Base-by-base conservation (phyloP, 2,329 filamentous ascomycete species). In the Knufia fluminis region DNA sequence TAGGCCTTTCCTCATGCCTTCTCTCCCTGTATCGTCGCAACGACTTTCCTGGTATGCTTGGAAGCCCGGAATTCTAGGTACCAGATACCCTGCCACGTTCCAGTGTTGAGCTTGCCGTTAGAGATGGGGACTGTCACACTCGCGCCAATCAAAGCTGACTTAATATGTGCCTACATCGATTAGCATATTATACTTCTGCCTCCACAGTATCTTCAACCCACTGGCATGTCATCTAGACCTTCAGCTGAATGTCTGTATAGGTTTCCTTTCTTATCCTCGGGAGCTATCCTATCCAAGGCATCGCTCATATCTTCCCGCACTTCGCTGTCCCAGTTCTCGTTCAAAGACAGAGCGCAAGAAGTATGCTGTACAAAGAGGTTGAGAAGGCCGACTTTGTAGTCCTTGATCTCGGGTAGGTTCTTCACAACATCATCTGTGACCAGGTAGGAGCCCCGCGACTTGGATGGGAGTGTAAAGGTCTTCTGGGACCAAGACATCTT, bases 281-380 rank as follows among this genome's bases (percentile, higher is more conserved):
- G 89, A 36, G 84, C 92, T 61, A 98, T 85, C 39, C 89, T 76
- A 67, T 98, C 91, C 57, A 98, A 73, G 41, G 91, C 88, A 71
- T 96, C 88, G 62, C 80, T 88, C 91, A 97, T 95, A 68, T 98
- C 89, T 35, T 77, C 78, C 51, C 89, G 78, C n/a, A 98, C 92
- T 69, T 94, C 87, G 40, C 72, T 68, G 63, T 90, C 87, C 72
- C 73, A 84, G 71, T 97, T 97, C 76, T 98, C 92, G 64, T 98
- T 98, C 60, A 98, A 71, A 52, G 80, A 86, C 47, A 98, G 75
- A 10, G 86, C 92, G 68, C 89, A 95, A 62, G 82, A 88, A 3
- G 92, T 98, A 70, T 98, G 92, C 70, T 98, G 91, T 48, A 97
- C 77, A 67, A 97, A 98, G 41, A 98, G 76, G 66, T 95, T 82